Percentiles rank a stretch among this genome's conserved stretches.
Evolutionary conservation across 202 grass and related monocot species (phyloP).

Genomic region (Setaria viridis): DNA sequence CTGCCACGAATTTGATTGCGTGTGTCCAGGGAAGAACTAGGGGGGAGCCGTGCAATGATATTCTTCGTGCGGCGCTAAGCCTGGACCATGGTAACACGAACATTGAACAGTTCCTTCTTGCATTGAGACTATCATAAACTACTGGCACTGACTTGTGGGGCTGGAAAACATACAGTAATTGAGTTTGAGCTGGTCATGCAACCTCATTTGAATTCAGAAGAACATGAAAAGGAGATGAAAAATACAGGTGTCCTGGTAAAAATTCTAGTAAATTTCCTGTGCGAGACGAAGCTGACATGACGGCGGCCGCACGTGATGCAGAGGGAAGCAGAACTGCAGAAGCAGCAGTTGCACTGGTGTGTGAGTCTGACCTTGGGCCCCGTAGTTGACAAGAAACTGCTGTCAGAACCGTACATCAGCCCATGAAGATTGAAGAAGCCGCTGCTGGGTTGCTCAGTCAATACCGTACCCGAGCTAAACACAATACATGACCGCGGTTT

Average conservation of each 20-base stretch:
- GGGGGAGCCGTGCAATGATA: constrained; percentile 32
- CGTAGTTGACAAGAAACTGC: constrained; percentile 35
- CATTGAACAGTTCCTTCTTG: constrained; percentile 40
- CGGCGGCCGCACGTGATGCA: constrained; percentile 4
- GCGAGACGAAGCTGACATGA: background rate
- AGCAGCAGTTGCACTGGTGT: constrained; percentile 8
- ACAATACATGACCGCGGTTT: constrained; percentile 13
- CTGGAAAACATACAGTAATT: background rate
- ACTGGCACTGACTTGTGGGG: background rate
- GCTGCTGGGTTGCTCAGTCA: constrained; percentile 27
- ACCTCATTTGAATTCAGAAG: background rate
- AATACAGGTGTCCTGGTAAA: background rate
- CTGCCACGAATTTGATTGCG: constrained; percentile 24
- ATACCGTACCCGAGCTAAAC: constrained; percentile 33
- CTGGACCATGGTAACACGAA: constrained; percentile 14
- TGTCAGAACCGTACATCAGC: constrained; percentile 36
- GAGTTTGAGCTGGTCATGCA: constrained; percentile 4
- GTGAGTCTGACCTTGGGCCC: constrained; percentile 29
- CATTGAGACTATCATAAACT: background rate
- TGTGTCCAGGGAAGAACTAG: background rate
- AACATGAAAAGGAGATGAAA: background rate
- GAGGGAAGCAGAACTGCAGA: background rate
- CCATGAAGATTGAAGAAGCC: background rate
- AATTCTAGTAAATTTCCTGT: background rate
- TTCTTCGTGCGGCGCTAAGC: constrained; percentile 22